These are phyloP conservation scores for Geranium rotundifolium DNA, from an alignment of 345 rosid genomes.

Conservation along the genomic window DNA sequence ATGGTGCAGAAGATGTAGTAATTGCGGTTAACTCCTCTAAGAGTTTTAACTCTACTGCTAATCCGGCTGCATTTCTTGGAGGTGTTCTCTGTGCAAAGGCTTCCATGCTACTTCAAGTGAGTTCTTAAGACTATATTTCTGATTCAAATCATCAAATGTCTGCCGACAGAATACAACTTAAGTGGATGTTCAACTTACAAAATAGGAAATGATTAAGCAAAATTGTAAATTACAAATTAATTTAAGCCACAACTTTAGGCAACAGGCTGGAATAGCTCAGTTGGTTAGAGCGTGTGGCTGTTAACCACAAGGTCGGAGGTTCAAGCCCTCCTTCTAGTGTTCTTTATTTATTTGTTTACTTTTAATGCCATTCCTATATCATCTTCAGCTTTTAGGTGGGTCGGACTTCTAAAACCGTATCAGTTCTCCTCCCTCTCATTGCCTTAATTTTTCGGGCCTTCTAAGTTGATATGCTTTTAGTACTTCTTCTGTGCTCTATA, in stretches of 20 bases:
- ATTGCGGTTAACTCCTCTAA: conserved; percentile 71
- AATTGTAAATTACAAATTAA: too few relatives aligned
- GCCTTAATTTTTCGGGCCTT: not conserved
- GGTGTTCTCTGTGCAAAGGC: conserved; percentile 98
- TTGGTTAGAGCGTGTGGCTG: conserved; percentile 89
- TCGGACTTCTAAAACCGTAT: too few relatives aligned
- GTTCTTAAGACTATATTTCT: not conserved
- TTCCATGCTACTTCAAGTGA: conserved; percentile 93
- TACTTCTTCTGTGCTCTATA: too few relatives aligned
- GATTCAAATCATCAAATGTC: not conserved
- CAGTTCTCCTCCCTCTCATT: too few relatives aligned
- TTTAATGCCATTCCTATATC: too few relatives aligned
- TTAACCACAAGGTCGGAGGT: conserved; percentile 50
- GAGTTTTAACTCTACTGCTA: conserved; percentile 40
- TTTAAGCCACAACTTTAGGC: too few relatives aligned
- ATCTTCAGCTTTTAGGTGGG: too few relatives aligned
- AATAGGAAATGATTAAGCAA: too few relatives aligned
- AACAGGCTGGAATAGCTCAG: conserved; percentile 71
- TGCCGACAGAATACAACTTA: too few relatives aligned
- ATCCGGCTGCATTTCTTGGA: conserved; percentile 40
- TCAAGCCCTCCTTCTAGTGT: conserved; percentile 21
- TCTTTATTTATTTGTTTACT: too few relatives aligned
- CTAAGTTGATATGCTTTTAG: not conserved
- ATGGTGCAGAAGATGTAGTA: conserved; percentile 85
- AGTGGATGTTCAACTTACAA: too few relatives aligned